Percentiles rank a stretch among this genome's conserved stretches.
Conservation (phyloP, 352 stramenopile species). For the Globisporangium solare region DNA sequence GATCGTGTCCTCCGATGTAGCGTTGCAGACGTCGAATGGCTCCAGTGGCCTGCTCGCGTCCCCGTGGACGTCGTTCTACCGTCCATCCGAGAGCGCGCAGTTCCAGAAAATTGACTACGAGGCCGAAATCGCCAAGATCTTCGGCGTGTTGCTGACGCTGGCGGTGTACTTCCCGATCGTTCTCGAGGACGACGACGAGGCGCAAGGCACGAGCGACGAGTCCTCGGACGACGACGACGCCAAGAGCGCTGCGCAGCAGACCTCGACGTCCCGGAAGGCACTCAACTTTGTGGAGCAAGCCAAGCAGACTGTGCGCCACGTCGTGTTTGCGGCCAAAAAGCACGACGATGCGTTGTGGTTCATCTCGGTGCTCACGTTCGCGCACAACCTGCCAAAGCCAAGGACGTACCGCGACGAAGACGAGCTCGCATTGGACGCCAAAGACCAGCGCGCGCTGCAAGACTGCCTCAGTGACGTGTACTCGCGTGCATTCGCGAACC, state of each 20-base stretch:
- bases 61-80: conserved; percentile 57
- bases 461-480: conserved; percentile 50
- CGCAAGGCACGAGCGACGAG: conserved; percentile 21
- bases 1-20: conserved; percentile 32
- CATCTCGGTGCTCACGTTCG: conserved; percentile 30
- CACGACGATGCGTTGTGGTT: conserved; percentile 30
- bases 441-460: conserved; percentile 32
- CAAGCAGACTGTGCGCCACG: conserved; percentile 29
- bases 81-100: conserved; percentile 26
- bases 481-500: conserved; percentile 34
- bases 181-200: conserved; percentile 22
- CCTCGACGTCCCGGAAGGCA: neutral
- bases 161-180: conserved; percentile 50
- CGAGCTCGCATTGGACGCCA: conserved; percentile 19
- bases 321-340: conserved; percentile 37
- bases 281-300: conserved; percentile 29
- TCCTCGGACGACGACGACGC: conserved; percentile 34
- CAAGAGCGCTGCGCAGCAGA: neutral
- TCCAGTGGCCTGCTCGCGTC: conserved; percentile 9
- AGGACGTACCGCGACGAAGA: conserved; percentile 25
- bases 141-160: conserved; percentile 36
- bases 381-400: conserved; percentile 40
- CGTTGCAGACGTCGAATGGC: conserved; percentile 3
- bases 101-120: conserved; percentile 29
- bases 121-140: conserved; percentile 46